Percentiles rank a stretch among this genome's conserved stretches.
These are phyloP conservation scores for Beauveria scarabaeidicola DNA, from an alignment of 2,329 filamentous ascomycete species.

Conservation along the genomic window DNA sequence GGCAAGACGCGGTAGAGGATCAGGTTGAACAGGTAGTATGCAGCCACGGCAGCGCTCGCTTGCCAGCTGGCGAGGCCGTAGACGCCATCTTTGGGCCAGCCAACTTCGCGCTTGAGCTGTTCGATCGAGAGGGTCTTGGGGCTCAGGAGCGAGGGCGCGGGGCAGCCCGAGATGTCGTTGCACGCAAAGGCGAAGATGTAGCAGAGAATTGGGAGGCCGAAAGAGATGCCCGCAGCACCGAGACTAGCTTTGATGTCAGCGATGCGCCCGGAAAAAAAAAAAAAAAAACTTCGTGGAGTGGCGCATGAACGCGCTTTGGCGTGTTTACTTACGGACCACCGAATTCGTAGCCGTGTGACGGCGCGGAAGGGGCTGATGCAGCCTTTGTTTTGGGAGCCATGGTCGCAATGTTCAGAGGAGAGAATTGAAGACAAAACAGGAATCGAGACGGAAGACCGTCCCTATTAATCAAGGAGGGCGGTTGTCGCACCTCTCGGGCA, in stretches of 20 bases:
- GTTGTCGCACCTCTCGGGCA: background rate
- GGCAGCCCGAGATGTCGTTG: conserved; percentile 89
- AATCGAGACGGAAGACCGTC: background rate
- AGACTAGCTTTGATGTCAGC: conserved; percentile 39
- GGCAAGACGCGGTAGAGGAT: conserved; percentile 71
- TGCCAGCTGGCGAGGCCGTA: conserved; percentile 61
- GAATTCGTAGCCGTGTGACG: conserved; percentile 40
- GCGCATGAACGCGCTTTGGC: background rate
- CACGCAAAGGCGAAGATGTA: conserved; percentile 78
- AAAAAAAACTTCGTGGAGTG: background rate
- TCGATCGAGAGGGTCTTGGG: conserved; percentile 64
- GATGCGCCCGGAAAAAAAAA: conserved; percentile 12
- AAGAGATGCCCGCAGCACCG: conserved; percentile 69
- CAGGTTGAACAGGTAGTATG: conserved; percentile 70
- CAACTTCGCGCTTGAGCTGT: conserved; percentile 68
- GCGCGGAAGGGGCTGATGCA: conserved; percentile 17
- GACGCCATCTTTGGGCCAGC: conserved; percentile 68
- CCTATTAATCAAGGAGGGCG: background rate
- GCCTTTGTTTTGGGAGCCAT: conserved; percentile 27
- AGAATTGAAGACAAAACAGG: background rate
- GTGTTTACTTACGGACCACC: conserved; percentile 37
- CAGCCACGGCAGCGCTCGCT: conserved; percentile 60
- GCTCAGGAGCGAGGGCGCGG: conserved; percentile 68
- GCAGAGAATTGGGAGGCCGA: conserved; percentile 69
- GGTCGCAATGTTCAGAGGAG: conserved; percentile 5